Percentiles rank a stretch among this genome's conserved stretches.
These are phyloP conservation scores for Polygonum aviculare DNA, from an alignment of 148 eudicot species.

Conservation along the genomic window DNA sequence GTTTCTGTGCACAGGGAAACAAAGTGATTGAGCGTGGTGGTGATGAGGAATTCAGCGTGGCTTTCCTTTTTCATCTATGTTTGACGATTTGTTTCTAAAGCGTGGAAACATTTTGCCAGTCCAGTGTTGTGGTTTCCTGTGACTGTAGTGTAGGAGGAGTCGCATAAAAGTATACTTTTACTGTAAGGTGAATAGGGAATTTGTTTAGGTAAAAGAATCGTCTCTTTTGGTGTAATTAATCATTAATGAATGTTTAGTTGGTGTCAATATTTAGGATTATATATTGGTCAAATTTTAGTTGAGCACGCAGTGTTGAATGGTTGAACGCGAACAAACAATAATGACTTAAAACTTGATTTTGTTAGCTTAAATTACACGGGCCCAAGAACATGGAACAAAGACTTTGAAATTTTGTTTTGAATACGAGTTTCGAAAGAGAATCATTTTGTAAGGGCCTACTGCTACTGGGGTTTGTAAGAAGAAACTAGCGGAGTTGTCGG, in stretches of 20 bases:
- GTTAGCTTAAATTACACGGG: background rate
- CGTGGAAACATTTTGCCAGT: slow-evolving; percentile 1
- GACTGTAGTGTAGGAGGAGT: background rate
- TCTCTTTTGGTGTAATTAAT: background rate
- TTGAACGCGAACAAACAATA: background rate
- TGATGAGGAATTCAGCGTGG: background rate
- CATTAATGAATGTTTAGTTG: background rate
- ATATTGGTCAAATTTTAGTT: background rate
- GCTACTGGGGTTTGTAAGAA: background rate
- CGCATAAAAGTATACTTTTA: background rate
- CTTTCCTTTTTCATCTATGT: background rate
- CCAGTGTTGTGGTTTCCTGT: background rate
- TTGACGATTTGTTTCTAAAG: background rate
- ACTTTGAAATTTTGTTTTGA: background rate
- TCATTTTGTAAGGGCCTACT: background rate
- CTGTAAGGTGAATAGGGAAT: background rate
- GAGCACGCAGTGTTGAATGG: background rate
- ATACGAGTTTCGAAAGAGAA: background rate
- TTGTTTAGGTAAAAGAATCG: background rate
- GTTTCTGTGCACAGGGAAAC: background rate
- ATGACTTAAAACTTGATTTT: background rate
- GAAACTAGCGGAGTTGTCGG: background rate
- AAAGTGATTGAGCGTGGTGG: slow-evolving; percentile 1
- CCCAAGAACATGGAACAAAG: background rate
- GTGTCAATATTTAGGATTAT: background rate